These are phyloP conservation scores for Epichloe elymi DNA, from an alignment of 2,329 filamentous ascomycete genomes.

Conservation along the genomic window DNA sequence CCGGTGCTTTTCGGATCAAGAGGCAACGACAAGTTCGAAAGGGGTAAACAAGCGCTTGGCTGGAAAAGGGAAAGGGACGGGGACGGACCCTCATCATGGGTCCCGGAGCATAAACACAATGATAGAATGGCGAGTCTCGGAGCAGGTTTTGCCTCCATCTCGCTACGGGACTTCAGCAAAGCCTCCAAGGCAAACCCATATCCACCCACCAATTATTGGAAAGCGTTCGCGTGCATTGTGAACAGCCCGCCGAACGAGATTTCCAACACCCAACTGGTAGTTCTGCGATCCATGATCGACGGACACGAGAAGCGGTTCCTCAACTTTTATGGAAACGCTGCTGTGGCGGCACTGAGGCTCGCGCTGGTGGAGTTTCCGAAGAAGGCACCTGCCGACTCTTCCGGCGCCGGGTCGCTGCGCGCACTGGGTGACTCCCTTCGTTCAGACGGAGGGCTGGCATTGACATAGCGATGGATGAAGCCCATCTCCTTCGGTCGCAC, in stretches of 20 bases:
- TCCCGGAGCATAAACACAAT: conserved; percentile 59
- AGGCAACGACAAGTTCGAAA: conserved; percentile 59
- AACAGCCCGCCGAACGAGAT: conserved; percentile 57
- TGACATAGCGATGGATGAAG: conserved; percentile 17
- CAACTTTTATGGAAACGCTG: conserved; percentile 67
- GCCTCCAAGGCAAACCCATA: conserved; percentile 58
- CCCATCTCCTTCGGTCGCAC: not conserved
- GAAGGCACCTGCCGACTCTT: conserved; percentile 32
- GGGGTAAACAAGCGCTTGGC: conserved; percentile 54
- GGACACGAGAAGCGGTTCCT: conserved; percentile 65
- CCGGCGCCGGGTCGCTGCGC: conserved; percentile 36
- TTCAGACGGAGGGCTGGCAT: conserved; percentile 33
- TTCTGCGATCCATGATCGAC: conserved; percentile 59
- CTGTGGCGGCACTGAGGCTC: conserved; percentile 53
- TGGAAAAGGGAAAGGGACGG: conserved; percentile 41
- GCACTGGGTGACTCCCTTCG: conserved; percentile 42
- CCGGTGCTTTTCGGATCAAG: conserved; percentile 77
- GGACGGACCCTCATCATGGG: conserved; percentile 42
- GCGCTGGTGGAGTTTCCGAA: conserved; percentile 64
- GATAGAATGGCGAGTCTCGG: conserved; percentile 75
- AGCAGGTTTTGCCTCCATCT: conserved; percentile 71
- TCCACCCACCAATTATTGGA: conserved; percentile 75
- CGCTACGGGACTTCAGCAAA: conserved; percentile 68
- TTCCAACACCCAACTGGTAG: conserved; percentile 59
- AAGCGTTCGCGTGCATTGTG: conserved; percentile 58